Base-by-base conservation (phyloP, 1,284 basidiomycete species). In the Cryptococcus sp. region DNA sequence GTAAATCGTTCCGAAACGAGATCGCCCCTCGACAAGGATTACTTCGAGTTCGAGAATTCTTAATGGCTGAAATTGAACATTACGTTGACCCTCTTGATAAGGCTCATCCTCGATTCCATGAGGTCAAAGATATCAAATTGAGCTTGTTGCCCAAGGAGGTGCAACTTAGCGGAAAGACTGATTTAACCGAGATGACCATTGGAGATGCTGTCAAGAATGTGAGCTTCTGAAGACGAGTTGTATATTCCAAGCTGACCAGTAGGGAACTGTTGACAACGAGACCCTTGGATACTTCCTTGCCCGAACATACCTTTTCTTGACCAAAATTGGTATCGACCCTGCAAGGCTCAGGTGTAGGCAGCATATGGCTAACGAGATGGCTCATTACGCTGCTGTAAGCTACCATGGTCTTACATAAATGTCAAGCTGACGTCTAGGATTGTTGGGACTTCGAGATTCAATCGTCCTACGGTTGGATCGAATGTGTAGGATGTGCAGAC, bases 31-130 rank as follows among this genome's bases (percentile, higher is more conserved):
- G 91, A 53, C 91, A 93, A 49, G 96, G 94, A 54, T 81, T 99
- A 45, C 81, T 99, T 48, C 91, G 96, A 61, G 96, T 98, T 40
- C 76, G 94, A 61, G 96, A 99, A 74, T 99, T 98, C 78, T 96
- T 90, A 34, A 97, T 99, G 94, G 96, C 92, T 50, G 96, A 98
- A 79, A 97, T 99, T 74, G 96, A 99, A 78, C 94, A 99, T 79
- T 99, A 81, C 66, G 94, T 98, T 63, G 94, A 98, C 78, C 96
- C 94, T 7, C 81, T 83, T 49, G 86, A 97, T 79, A 99, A 98
- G 79, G 78, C 76, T 21, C 96, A 98, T 76, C 78, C 82, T 22
- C 83, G 85, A 32, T 99, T 98, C 80, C 71, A 73, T 54, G 89
- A 94, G 64, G 84, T 90, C 59, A 83, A 84, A 58, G 82, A 91